These are phyloP conservation scores for Cutaneotrichosporon mucoides DNA, from an alignment of 1,284 basidiomycete species.

Conservation along the genomic window DNA sequence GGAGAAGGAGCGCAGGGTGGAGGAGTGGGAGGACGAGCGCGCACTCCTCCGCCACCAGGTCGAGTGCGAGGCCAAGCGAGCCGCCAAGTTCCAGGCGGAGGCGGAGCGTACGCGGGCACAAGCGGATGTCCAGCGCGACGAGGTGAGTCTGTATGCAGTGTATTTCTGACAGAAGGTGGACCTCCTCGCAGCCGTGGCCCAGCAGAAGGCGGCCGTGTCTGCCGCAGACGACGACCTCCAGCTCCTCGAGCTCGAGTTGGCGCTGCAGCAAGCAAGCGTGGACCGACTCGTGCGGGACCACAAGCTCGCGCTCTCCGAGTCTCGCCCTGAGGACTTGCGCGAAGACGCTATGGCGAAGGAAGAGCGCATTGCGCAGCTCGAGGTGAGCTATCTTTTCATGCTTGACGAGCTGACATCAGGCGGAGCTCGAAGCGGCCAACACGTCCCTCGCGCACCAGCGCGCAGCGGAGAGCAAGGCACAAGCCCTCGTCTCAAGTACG, in stretches of 20 bases:
- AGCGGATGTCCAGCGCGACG: conserved; percentile 35
- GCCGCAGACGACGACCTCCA: conserved; percentile 38
- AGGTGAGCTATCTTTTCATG: conserved; percentile 22
- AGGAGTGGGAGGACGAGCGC: conserved; percentile 6
- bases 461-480: conserved; percentile 22
- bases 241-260: conserved; percentile 36
- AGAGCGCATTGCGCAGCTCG: conserved; percentile 25
- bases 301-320: conserved; percentile 35
- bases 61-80: conserved; percentile 4
- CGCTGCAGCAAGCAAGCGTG: conserved; percentile 27
- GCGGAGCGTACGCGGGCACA: conserved; percentile 23
- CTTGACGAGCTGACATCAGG: conserved; percentile 13
- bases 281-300: conserved; percentile 40
- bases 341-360: conserved; percentile 26
- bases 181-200: conserved; percentile 29
- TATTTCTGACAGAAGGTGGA: conserved; percentile 34
- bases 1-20: background rate
- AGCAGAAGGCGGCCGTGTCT: conserved; percentile 38
- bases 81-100: conserved; percentile 15
- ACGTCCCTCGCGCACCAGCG: conserved; percentile 31
- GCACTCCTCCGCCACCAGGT: background rate
- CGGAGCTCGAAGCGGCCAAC: conserved; percentile 25
- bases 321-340: conserved; percentile 31
- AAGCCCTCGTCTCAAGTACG: conserved; percentile 10
- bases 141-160: too few species aligned